Conservation (phyloP, 78 protist genomes). For the Andalucia godoyi region DNA sequence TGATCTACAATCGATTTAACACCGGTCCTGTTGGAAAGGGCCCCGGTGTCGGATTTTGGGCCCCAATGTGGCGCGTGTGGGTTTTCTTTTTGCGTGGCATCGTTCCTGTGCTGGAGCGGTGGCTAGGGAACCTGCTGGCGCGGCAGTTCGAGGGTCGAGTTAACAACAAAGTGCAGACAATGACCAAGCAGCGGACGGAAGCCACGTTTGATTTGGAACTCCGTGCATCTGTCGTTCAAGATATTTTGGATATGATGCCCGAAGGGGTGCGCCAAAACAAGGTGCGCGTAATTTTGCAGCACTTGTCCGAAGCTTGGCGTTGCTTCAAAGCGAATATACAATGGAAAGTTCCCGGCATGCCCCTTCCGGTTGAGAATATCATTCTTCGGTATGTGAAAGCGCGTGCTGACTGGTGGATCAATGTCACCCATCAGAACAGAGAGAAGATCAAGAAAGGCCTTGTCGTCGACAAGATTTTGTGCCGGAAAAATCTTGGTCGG, state of each 20-base stretch:
- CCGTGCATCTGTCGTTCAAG: slow-evolving; percentile 95
- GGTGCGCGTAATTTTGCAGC: slow-evolving; percentile 85
- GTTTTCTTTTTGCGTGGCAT: slow-evolving; percentile 98
- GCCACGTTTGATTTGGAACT: slow-evolving; percentile 94
- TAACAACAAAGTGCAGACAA: slow-evolving; percentile 78
- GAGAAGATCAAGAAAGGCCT: slow-evolving; percentile 96
- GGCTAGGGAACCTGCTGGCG: slow-evolving; percentile 98
- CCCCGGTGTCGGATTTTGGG: slow-evolving; percentile 99
- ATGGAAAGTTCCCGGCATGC: slow-evolving; percentile 99
- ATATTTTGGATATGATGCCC: slow-evolving; percentile 99
- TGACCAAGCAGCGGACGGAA: slow-evolving; percentile 99
- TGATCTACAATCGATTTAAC: slow-evolving; percentile 96
- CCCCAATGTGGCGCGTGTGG: slow-evolving; percentile 99
- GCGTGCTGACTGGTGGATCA: slow-evolving; percentile 99
- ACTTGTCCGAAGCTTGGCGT: slow-evolving; percentile 96
- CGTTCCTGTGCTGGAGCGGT: slow-evolving; percentile 97
- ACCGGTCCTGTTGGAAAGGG: slow-evolving; percentile 98
- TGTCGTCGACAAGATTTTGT: slow-evolving; percentile 96
- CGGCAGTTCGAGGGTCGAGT: slow-evolving; percentile 98
- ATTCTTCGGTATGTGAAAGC: slow-evolving; percentile 93
- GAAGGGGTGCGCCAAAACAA: slow-evolving; percentile 90
- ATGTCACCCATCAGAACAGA: slow-evolving; percentile 95
- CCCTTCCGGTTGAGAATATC: slow-evolving; percentile 94
- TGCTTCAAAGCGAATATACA: slow-evolving; percentile 99
- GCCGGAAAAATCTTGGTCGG: slow-evolving; percentile 98